These are phyloP conservation scores for Letharia lupina DNA, from an alignment of 495 filamentous ascomycete genomes.

Conservation along the genomic window DNA sequence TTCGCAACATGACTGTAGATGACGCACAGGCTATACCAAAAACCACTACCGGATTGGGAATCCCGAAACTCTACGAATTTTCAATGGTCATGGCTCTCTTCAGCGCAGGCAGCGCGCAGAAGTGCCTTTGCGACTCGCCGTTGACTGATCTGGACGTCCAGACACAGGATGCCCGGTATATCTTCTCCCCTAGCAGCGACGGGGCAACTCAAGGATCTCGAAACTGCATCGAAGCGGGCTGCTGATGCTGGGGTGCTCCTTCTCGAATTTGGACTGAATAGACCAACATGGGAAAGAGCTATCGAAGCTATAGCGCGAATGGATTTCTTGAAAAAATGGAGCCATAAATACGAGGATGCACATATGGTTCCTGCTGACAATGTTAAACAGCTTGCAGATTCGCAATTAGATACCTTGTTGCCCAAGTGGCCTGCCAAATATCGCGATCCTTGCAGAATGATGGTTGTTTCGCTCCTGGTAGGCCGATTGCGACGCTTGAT, in stretches of 20 bases:
- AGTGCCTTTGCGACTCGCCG: neutral
- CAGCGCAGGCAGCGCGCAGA: conserved; percentile 13
- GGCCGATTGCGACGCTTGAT: conserved; percentile 52
- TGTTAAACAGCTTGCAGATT: conserved; percentile 44
- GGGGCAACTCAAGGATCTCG: conserved; percentile 24
- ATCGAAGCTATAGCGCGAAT: conserved; percentile 50
- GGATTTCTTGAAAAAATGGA: conserved; percentile 53
- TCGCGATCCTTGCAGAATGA: conserved; percentile 45
- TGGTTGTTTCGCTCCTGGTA: conserved; percentile 51
- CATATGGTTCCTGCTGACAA: conserved; percentile 48
- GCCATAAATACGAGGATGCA: conserved; percentile 43
- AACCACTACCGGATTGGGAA: conserved; percentile 26
- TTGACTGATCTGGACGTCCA: conserved; percentile 3
- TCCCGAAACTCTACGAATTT: conserved; percentile 23
- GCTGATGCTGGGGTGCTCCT: conserved; percentile 33
- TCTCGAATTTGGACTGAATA: conserved; percentile 25
- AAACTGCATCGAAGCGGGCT: conserved; percentile 30
- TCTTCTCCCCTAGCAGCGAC: conserved; percentile 31
- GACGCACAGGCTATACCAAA: conserved; percentile 28
- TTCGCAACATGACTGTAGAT: conserved; percentile 19
- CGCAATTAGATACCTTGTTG: conserved; percentile 46
- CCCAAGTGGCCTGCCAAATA: conserved; percentile 45
- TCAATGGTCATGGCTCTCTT: conserved; percentile 26
- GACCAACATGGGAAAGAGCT: conserved; percentile 31
- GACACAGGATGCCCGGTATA: conserved; percentile 35